phyloP scores from a whole-genome alignment of 1,284 basidiomycete genomes.

The Anthracocystis panici-leucophaei region DNA sequence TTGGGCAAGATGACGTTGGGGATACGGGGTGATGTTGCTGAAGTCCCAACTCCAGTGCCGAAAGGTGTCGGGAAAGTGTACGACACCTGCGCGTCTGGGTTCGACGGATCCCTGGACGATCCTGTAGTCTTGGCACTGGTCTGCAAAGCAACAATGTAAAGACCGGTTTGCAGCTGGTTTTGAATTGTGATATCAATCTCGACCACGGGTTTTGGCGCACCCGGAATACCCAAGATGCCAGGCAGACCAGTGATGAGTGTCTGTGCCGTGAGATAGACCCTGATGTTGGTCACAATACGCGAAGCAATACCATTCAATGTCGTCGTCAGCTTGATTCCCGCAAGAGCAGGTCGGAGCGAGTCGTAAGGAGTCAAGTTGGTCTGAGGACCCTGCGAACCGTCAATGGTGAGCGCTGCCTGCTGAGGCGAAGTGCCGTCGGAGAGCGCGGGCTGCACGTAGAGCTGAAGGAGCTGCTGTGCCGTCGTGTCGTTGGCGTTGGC shows the following conservation, averaged over 20 bases:
- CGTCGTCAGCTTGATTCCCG: conserved; percentile 74
- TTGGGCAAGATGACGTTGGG: conserved; percentile 50
- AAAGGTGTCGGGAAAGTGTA: conserved; percentile 49
- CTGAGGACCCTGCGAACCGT: conserved; percentile 40
- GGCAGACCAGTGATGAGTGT: conserved; percentile 38
- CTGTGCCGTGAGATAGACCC: conserved; percentile 46
- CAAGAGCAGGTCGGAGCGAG: conserved; percentile 76
- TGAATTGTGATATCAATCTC: conserved; percentile 40
- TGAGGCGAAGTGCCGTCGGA: conserved; percentile 29
- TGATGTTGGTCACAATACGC: conserved; percentile 53
- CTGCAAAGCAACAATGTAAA: conserved; percentile 45
- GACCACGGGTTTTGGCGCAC: conserved; percentile 18
- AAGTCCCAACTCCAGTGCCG: conserved; percentile 15
- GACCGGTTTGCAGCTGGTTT: conserved; percentile 43
- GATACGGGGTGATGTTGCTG: conserved; percentile 32
- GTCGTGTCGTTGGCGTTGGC: conserved; percentile 76
- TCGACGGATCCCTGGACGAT: conserved; percentile 22
- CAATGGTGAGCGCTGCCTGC: conserved; percentile 30
- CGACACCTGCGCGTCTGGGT: conserved; percentile 37
- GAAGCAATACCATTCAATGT: conserved; percentile 72
- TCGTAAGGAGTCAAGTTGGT: conserved; percentile 75
- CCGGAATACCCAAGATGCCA: conserved; percentile 20
- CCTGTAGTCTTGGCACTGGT: conserved; percentile 37
- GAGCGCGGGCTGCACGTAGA: conserved; percentile 60
- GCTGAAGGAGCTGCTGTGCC: conserved; percentile 72